Evolutionary conservation across 805 yeast species (phyloP), one percentile per base, ranked within the genome.

Genomic region (Monosporozyma aerobia): DNA sequence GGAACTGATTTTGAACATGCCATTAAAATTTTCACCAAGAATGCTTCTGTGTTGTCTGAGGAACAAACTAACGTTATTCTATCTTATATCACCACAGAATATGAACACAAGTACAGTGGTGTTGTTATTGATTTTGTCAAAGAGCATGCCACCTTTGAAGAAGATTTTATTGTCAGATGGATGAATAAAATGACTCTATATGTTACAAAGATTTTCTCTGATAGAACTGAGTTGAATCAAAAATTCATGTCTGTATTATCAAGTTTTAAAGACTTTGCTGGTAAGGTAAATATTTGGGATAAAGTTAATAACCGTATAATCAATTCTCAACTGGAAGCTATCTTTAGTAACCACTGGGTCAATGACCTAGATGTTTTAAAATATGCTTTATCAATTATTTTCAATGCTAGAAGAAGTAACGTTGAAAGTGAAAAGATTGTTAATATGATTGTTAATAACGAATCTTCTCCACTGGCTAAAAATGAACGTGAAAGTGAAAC

Each of bases 311-410:
- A 61, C 8, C 57, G 74, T 6, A 70, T 82, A 51, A 54, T 84
- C 13, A 81, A 83, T 56, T 72, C 92, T 0, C 87, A 85, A 54
- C 62, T 85, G 32, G 90, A 86, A 62, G 87, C 78, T 3, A 60
- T 84, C 10, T 69, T 85, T 30, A 70, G 71, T 1, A 66, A 69
- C 2, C 58, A 63, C 37, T 85, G 89, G 85, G 60, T 79, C 1
- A 56, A 58, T 13, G 57, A 73, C 29, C 64, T 60, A 2, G 53
- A 54, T 0, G 72, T 79, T n/a, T 60, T 87, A 57, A 71, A 75
- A 43, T 78, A 82, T 60, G 69, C 73, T 3, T 57, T 69, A 41
- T 54, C 79, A 1, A 19, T 74, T 7, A 59, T 81, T 14, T 53
- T 74, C 41, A 58, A 72, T 2, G 75, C 75, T 1, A 59, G 68